Conservation (phyloP, 495 filamentous ascomycete species). For the Cercophora samala region DNA sequence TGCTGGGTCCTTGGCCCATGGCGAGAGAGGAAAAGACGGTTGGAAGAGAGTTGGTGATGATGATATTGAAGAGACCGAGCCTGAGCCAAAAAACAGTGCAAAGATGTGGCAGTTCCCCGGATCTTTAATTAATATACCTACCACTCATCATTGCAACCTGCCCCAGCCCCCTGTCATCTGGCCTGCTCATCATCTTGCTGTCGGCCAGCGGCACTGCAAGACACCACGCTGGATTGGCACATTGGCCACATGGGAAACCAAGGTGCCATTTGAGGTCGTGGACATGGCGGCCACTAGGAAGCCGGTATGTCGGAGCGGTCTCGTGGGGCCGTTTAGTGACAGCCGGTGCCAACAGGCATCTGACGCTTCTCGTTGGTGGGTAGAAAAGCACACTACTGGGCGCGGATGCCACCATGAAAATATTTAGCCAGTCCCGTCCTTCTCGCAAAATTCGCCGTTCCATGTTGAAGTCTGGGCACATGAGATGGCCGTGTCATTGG, state of each 20-base stretch:
- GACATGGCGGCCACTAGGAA: not conserved
- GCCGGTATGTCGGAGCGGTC: not conserved
- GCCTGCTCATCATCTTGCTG: not conserved
- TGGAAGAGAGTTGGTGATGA: not conserved
- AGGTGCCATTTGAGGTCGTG: not conserved
- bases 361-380: not conserved
- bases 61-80: not conserved
- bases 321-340: not conserved
- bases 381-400: not conserved
- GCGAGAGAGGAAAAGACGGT: not conserved
- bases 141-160: too few relatives aligned
- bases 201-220: not conserved
- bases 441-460: not conserved
- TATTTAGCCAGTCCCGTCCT: not conserved
- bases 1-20: conserved; percentile 29
- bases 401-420: not conserved
- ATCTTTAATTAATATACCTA: not conserved
- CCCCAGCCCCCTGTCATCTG: not conserved
- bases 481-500: not conserved
- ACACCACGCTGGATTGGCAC: not conserved
- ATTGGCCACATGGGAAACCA: not conserved
- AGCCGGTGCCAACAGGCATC: not conserved
- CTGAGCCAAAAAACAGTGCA: not conserved
- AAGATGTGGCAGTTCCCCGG: not conserved
- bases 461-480: not conserved